phyloP scores from a whole-genome alignment of 2,329 filamentous ascomycete genomes.

The Beauveria sp. region DNA sequence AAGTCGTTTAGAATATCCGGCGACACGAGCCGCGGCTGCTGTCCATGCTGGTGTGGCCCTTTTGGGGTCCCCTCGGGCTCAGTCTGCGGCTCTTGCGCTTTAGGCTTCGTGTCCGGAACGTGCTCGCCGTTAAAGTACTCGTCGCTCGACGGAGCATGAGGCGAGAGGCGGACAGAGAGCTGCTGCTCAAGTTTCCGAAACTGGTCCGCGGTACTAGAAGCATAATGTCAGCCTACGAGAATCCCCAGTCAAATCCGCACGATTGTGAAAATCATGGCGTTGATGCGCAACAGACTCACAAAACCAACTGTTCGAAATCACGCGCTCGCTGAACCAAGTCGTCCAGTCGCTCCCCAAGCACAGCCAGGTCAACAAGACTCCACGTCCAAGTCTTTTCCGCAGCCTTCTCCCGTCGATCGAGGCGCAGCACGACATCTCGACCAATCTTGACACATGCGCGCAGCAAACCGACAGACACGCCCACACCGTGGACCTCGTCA shows the following conservation, averaged over 20 bases:
- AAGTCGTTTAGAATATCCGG: constrained; percentile 22
- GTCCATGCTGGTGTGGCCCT: not conserved
- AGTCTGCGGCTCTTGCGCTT: not conserved
- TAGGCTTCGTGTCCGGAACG: not conserved
- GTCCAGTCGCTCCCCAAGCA: constrained; percentile 1
- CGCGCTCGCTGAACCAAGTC: not conserved
- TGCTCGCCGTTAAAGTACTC: constrained; percentile 3
- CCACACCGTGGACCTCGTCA: not conserved
- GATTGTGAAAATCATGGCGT: not conserved
- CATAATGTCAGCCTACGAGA: not conserved
- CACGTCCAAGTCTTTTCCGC: not conserved
- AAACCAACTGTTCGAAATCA: not conserved
- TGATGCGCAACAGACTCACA: not conserved
- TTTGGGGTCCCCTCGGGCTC: not conserved
- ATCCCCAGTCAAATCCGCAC: not conserved
- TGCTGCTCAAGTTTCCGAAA: not conserved
- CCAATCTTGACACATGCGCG: constrained; percentile 19
- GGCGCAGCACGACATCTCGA: constrained; percentile 19
- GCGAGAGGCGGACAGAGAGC: not conserved
- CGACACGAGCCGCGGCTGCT: constrained; percentile 12
- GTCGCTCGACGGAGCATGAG: not conserved
- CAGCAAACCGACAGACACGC: constrained; percentile 9
- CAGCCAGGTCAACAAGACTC: not conserved
- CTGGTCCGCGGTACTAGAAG: not conserved
- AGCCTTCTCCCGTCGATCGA: constrained; percentile 7